Percentiles rank a stretch among this genome's conserved stretches.
These are phyloP conservation scores for Curvularia sp. DNA, from an alignment of 2,329 filamentous ascomycete species.

Conservation along the genomic window DNA sequence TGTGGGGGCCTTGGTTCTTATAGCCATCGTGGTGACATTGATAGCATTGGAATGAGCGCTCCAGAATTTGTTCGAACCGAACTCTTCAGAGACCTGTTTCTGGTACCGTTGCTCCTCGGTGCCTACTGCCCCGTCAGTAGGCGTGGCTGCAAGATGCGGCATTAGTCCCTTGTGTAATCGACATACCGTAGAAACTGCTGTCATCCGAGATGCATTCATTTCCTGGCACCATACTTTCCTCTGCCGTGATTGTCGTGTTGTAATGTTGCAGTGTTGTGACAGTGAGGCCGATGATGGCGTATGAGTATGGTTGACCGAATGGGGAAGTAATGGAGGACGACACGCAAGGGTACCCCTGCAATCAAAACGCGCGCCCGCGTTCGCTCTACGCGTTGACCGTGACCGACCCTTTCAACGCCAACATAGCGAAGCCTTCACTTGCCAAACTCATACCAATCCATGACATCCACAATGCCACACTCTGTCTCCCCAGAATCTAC, in stretches of 20 bases:
- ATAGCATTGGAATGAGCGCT: slow-evolving; percentile 30
- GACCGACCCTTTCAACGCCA: slow-evolving; percentile 13
- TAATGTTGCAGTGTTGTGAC: neutral
- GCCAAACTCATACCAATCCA: slow-evolving; percentile 3
- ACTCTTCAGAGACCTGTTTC: slow-evolving; percentile 24
- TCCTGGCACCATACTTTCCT: slow-evolving; percentile 38
- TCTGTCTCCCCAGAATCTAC: slow-evolving; percentile 52
- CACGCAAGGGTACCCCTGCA: slow-evolving; percentile 26
- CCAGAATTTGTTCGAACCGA: slow-evolving; percentile 31
- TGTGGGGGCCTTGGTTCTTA: slow-evolving; percentile 9
- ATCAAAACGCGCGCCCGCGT: slow-evolving; percentile 33
- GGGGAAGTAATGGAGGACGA: slow-evolving; percentile 15
- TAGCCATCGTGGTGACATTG: slow-evolving; percentile 31
- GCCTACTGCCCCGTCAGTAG: slow-evolving; percentile 30
- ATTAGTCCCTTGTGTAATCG: neutral
- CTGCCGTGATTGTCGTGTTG: slow-evolving; percentile 28
- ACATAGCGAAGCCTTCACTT: slow-evolving; percentile 8
- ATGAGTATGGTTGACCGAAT: slow-evolving; percentile 21
- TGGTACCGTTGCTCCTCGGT: slow-evolving; percentile 39
- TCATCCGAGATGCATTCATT: slow-evolving; percentile 53
- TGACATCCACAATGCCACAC: slow-evolving; percentile 54
- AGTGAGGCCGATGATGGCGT: slow-evolving; percentile 10
- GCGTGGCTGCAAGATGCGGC: neutral
- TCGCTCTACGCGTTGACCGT: slow-evolving; percentile 28
- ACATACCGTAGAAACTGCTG: slow-evolving; percentile 56